Evolutionary conservation across 768 basidiomycete species (phyloP).

Genomic region (Serendipita sp.): DNA sequence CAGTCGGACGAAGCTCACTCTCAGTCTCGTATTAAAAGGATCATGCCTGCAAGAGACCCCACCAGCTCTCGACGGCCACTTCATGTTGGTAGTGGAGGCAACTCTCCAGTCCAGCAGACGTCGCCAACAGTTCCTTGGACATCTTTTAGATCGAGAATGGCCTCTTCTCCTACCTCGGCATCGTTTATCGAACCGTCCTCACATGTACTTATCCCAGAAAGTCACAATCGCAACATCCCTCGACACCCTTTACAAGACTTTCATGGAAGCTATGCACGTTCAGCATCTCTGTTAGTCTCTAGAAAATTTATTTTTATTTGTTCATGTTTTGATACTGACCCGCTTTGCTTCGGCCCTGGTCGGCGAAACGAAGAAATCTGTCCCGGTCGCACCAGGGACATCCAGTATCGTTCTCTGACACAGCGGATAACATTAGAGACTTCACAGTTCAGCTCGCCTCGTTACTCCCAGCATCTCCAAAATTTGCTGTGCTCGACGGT

Average conservation of each 20-base stretch:
- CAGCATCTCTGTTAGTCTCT: background rate
- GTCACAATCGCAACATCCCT: background rate
- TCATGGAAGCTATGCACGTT: background rate
- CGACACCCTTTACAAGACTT: background rate
- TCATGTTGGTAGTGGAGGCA: background rate
- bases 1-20: too few relatives aligned
- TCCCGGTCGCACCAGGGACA: constrained; percentile 1
- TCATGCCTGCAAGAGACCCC: constrained; percentile 4
- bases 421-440: constrained; percentile 47
- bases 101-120: background rate
- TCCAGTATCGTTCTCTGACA: constrained; percentile 26
- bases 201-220: background rate
- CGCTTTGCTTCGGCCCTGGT: background rate
- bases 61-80: background rate
- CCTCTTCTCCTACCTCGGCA: background rate
- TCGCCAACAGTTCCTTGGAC: background rate
- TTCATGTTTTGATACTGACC: background rate
- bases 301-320: background rate
- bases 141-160: background rate
- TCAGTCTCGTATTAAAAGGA: too few relatives aligned
- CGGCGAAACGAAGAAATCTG: constrained; percentile 2
- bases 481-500: background rate
- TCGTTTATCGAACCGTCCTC: background rate
- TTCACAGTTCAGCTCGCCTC: constrained; percentile 51
- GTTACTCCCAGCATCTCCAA: constrained; percentile 17